Conservation (phyloP, 148 eudicot species). For the Dianthus caryophyllus region DNA sequence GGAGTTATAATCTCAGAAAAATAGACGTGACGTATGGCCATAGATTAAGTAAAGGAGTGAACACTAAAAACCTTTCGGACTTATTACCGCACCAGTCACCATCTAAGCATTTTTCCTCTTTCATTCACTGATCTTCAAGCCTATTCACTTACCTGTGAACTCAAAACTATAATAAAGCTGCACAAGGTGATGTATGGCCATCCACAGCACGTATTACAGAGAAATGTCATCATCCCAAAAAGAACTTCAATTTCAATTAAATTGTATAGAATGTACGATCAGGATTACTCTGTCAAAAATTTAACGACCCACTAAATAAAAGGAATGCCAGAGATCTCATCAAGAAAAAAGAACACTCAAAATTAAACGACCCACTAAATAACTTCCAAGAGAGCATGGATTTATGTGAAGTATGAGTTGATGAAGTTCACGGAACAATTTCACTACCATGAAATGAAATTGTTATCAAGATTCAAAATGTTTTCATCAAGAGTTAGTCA, state of each 20-base stretch:
- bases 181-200: too few relatives aligned
- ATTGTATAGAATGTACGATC: neutral
- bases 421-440: neutral
- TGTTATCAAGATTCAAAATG: too few relatives aligned
- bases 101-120: too few relatives aligned
- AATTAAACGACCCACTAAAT: neutral
- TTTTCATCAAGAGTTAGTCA: neutral
- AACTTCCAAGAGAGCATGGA: neutral
- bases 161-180: too few relatives aligned
- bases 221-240: conserved; percentile 8
- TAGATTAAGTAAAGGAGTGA: neutral
- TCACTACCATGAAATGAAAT: neutral
- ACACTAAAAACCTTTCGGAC: neutral
- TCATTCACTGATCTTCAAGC: too few relatives aligned
- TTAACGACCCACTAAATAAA: neutral
- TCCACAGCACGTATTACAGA: neutral
- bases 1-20: too few relatives aligned
- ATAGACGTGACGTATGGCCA: too few relatives aligned
- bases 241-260: neutral
- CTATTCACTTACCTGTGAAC: neutral
- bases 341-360: neutral
- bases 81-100: too few relatives aligned
- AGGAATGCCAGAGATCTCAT: neutral
- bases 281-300: neutral
- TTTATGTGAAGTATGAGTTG: neutral